These are phyloP conservation scores for Rhododendron williamsianum DNA, from an alignment of 148 eudicot genomes.

Conservation along the genomic window DNA sequence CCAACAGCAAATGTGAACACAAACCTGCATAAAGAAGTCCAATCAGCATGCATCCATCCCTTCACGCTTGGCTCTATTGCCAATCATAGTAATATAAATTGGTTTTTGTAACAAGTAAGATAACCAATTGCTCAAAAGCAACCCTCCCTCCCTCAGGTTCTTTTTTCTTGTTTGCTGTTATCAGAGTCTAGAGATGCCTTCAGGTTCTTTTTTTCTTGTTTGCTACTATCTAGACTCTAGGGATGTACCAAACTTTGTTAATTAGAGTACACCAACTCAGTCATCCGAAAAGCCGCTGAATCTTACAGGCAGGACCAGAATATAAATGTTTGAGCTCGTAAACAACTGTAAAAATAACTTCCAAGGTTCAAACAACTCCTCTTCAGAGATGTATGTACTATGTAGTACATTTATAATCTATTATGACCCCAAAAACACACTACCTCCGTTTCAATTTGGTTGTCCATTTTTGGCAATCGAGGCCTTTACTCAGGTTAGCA, in stretches of 20 bases:
- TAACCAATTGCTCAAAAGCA: background rate
- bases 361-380: background rate
- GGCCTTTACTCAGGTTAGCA: background rate
- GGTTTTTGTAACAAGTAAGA: background rate
- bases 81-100: background rate
- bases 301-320: background rate
- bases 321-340: background rate
- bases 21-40: slow-evolving; percentile 50
- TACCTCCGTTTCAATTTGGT: background rate
- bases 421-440: background rate
- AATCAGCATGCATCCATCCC: slow-evolving; percentile 1
- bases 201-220: background rate
- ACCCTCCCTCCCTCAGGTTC: background rate
- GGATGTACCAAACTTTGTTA: background rate
- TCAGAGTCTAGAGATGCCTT: background rate
- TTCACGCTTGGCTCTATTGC: background rate
- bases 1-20: slow-evolving; percentile 84
- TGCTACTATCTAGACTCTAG: background rate
- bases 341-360: background rate
- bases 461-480: background rate
- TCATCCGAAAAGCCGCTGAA: background rate
- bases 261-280: background rate
- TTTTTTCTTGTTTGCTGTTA: background rate
- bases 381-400: too few species aligned
- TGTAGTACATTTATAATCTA: background rate